Evolutionary conservation across 345 rosid species (phyloP).

Genomic region (Lepidium africanum): DNA sequence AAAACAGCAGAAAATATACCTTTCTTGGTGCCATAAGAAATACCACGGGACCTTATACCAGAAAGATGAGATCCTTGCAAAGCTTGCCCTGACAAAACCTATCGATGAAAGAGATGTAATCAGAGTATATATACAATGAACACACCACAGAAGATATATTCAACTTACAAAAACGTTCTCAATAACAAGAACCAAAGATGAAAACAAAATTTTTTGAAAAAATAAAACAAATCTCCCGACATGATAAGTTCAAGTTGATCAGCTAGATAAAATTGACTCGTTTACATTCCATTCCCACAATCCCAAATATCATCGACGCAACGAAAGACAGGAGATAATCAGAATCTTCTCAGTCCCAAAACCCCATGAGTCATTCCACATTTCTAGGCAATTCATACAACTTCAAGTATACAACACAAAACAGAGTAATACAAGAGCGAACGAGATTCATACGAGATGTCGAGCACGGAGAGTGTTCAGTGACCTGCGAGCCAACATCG

Average conservation of each 20-base stretch:
- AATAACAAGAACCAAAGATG: not conserved
- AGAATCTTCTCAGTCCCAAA: not conserved
- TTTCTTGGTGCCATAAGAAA: slow-evolving; percentile 49
- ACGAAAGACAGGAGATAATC: not conserved
- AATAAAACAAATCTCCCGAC: not conserved
- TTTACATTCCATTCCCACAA: not conserved
- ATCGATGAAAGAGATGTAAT: not conserved
- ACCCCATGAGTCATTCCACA: not conserved
- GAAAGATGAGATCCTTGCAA: slow-evolving; percentile 43
- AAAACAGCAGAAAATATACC: slow-evolving; percentile 29
- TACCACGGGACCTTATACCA: slow-evolving; percentile 37
- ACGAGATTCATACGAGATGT: slow-evolving; percentile 40
- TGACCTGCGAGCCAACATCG: slow-evolving; percentile 80
- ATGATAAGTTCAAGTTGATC: not conserved
- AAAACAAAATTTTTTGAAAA: not conserved
- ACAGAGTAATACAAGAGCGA: not conserved
- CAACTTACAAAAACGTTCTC: not conserved
- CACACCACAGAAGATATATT: not conserved
- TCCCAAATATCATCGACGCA: not conserved
- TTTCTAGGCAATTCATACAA: not conserved
- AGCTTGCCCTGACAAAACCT: slow-evolving; percentile 56
- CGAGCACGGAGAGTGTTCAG: slow-evolving; percentile 58
- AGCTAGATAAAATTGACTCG: not conserved
- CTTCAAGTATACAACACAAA: not conserved
- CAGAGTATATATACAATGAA: not conserved